Evolutionary conservation across 306 rosid species (phyloP).

Genomic region (Sicyos edulis): DNA sequence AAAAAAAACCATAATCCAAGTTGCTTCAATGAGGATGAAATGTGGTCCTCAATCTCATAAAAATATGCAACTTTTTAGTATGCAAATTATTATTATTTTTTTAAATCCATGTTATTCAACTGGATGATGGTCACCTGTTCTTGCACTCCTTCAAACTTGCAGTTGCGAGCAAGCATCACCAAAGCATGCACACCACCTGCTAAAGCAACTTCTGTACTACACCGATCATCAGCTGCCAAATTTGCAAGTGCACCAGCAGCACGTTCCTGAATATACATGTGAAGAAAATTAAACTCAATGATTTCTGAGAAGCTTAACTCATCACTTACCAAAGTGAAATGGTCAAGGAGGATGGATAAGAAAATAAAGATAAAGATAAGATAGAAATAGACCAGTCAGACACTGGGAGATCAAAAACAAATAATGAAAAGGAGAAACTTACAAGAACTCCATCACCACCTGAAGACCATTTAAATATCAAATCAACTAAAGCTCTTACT

Average conservation of each 20-base stretch:
- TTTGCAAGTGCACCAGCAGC: constrained; percentile 99
- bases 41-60: too few species aligned
- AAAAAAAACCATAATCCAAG: too few species aligned
- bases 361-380: neutral
- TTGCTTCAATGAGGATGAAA: too few species aligned
- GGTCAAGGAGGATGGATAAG: neutral
- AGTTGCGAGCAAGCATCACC: constrained; percentile 96
- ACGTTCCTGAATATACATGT: constrained; percentile 64
- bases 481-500: constrained; percentile 90
- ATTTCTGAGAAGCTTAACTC: constrained; percentile 7
- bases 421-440: constrained; percentile 28
- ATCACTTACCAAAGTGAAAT: neutral
- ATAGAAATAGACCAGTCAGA: neutral
- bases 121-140: constrained; percentile 65
- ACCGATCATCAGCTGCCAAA: constrained; percentile 98
- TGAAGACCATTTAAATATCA: constrained; percentile 94
- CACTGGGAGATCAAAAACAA: neutral
- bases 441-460: constrained; percentile 97
- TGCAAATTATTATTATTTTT: too few species aligned
- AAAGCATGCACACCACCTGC: constrained; percentile 98
- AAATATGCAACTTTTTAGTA: too few species aligned
- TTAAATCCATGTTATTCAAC: neutral
- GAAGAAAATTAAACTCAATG: neutral
- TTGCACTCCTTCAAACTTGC: constrained; percentile 98
- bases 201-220: constrained; percentile 93